Evolutionary conservation across 106 monocot species (phyloP).

Genomic region (Hemerocallis citrina): DNA sequence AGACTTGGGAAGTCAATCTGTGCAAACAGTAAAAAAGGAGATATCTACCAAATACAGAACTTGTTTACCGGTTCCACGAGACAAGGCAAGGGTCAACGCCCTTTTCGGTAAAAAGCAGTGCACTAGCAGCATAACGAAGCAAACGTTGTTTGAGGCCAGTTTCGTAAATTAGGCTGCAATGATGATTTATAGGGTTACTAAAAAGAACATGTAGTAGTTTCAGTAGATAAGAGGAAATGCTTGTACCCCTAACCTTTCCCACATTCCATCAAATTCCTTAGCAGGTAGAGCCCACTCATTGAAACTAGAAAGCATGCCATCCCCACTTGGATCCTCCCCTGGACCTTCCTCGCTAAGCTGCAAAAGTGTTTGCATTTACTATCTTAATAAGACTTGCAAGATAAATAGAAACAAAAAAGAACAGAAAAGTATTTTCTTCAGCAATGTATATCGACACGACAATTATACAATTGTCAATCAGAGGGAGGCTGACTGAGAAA

Average conservation of each 20-base stretch:
- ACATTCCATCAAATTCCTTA: slow-evolving; percentile 90
- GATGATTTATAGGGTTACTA: slow-evolving; percentile 1
- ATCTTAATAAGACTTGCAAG: background rate
- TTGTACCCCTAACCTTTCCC: slow-evolving; percentile 72
- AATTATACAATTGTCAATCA: too few species aligned
- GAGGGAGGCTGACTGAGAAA: too few species aligned
- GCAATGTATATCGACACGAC: too few species aligned
- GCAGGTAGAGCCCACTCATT: slow-evolving; percentile 89
- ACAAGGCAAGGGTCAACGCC: slow-evolving; percentile 88
- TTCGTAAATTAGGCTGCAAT: slow-evolving; percentile 92
- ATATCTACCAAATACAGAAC: background rate
- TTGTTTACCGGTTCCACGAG: slow-evolving; percentile 93
- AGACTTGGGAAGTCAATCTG: background rate
- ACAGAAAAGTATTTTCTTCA: too few species aligned
- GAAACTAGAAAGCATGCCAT: slow-evolving; percentile 86
- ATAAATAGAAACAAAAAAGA: background rate
- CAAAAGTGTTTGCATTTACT: background rate
- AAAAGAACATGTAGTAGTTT: background rate
- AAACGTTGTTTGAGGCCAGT: slow-evolving; percentile 83
- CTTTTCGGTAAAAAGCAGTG: slow-evolving; percentile 88
- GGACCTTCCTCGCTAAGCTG: slow-evolving; percentile 98
- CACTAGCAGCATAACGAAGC: slow-evolving; percentile 96
- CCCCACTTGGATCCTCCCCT: slow-evolving; percentile 84
- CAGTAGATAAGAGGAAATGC: background rate
- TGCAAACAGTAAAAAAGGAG: background rate